Conservation (phyloP, 2,329 filamentous ascomycete species). For the Diplocarpon rosae region DNA sequence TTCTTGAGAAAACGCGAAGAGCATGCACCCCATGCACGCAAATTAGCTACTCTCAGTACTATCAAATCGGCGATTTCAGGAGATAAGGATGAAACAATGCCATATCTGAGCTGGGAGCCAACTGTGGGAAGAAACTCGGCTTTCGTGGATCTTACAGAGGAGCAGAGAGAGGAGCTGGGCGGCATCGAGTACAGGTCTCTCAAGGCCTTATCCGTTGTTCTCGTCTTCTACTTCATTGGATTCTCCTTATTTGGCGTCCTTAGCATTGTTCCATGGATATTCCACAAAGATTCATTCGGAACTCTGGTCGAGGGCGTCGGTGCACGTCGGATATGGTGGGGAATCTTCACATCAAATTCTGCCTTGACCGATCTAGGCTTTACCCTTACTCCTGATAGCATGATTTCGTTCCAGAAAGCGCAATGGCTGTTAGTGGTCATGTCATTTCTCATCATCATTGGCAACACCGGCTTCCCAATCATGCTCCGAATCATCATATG, state of each 20-base stretch:
- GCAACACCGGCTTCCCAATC: conserved; percentile 90
- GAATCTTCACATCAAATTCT: conserved; percentile 76
- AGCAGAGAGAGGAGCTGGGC: conserved; percentile 87
- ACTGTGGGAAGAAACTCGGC: conserved; percentile 89
- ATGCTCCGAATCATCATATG: conserved; percentile 93
- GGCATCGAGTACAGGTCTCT: conserved; percentile 93
- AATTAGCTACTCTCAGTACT: conserved; percentile 40
- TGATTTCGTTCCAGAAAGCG: conserved; percentile 76
- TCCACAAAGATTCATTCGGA: conserved; percentile 50
- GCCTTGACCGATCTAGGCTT: conserved; percentile 94
- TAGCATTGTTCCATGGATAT: conserved; percentile 72
- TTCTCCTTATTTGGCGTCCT: conserved; percentile 71
- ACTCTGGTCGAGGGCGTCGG: conserved; percentile 49
- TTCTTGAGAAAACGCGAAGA: conserved; percentile 23
- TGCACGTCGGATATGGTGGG: conserved; percentile 74
- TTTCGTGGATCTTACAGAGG: conserved; percentile 78
- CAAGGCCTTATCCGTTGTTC: conserved; percentile 70
- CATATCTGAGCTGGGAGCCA: conserved; percentile 89
- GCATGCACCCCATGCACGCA: conserved; percentile 8
- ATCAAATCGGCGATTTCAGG: conserved; percentile 36
- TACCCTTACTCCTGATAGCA: conserved; percentile 84
- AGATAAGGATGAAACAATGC: conserved; percentile 51
- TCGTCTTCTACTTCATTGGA: conserved; percentile 70
- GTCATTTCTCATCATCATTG: conserved; percentile 82
- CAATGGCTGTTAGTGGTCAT: conserved; percentile 66